These are phyloP conservation scores for Pterocarpus santalinus DNA, from an alignment of 306 rosid species.

Conservation along the genomic window DNA sequence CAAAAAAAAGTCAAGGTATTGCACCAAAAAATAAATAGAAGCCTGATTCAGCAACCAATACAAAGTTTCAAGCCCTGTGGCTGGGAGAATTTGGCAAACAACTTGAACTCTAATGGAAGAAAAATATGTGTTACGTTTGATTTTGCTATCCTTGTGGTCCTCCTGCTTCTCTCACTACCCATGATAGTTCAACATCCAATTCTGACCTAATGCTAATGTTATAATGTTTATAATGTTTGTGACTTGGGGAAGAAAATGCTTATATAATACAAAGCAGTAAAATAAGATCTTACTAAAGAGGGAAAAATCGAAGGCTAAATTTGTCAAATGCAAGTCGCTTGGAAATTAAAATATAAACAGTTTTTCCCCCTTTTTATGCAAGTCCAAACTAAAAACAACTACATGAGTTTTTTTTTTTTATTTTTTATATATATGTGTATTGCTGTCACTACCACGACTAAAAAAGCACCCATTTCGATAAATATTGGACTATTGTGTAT, in stretches of 20 bases:
- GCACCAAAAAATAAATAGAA: not conserved
- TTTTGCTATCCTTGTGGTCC: conserved; percentile 18
- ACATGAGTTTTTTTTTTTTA: too few species aligned
- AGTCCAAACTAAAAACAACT: not conserved
- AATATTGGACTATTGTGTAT: not conserved
- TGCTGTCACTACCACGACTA: not conserved
- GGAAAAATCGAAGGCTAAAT: conserved; percentile 7
- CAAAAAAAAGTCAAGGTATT: not conserved
- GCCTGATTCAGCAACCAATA: not conserved
- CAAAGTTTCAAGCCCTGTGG: not conserved
- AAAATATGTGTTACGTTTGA: not conserved
- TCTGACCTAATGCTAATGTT: not conserved
- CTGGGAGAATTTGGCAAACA: not conserved
- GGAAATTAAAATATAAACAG: not conserved
- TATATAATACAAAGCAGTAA: not conserved
- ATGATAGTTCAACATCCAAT: conserved; percentile 27
- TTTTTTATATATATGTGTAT: too few species aligned
- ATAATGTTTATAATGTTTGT: not conserved
- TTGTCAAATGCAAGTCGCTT: not conserved
- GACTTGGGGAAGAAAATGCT: not conserved
- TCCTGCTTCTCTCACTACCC: not conserved
- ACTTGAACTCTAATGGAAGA: not conserved
- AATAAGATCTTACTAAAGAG: not conserved
- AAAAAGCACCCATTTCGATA: not conserved
- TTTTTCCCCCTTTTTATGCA: not conserved